These are phyloP conservation scores for Aspergillus luchuensis DNA, from an alignment of 2,329 filamentous ascomycete species.

Conservation along the genomic window DNA sequence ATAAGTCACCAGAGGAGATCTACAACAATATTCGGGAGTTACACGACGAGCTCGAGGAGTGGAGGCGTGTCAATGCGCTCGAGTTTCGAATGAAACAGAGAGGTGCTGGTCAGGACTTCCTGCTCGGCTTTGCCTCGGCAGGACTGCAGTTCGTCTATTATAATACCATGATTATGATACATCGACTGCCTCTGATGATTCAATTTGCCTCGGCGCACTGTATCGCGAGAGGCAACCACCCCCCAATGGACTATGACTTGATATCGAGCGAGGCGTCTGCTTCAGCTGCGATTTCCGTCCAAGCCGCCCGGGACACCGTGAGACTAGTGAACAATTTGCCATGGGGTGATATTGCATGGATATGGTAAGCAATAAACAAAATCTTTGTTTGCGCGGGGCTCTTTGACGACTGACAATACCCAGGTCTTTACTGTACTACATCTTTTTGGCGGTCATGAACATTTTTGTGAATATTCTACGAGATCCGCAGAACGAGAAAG, in stretches of 20 bases:
- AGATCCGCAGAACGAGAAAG: constrained; percentile 79
- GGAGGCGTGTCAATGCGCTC: constrained; percentile 87
- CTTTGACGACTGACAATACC: constrained; percentile 10
- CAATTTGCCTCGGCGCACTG: constrained; percentile 87
- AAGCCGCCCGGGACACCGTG: constrained; percentile 86
- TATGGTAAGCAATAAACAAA: constrained; percentile 68
- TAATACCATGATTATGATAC: constrained; percentile 92
- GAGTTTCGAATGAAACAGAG: constrained; percentile 87
- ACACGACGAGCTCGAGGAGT: constrained; percentile 80
- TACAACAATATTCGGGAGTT: constrained; percentile 89
- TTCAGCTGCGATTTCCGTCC: constrained; percentile 82
- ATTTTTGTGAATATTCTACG: constrained; percentile 92
- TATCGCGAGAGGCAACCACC: constrained; percentile 63
- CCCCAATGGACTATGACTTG: constrained; percentile 52
- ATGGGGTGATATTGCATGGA: constrained; percentile 87
- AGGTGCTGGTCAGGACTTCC: constrained; percentile 82
- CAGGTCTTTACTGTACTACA: constrained; percentile 87
- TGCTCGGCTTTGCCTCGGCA: constrained; percentile 84
- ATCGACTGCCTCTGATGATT: constrained; percentile 92
- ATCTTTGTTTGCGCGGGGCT: background rate
- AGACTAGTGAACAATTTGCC: constrained; percentile 91
- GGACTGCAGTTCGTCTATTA: constrained; percentile 94
- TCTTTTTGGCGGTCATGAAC: constrained; percentile 87
- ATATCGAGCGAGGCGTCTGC: constrained; percentile 87
- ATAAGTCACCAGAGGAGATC: constrained; percentile 76